phyloP scores from a whole-genome alignment of 169 alveolate genomes.

The Plasmodium gallinaceum region DNA sequence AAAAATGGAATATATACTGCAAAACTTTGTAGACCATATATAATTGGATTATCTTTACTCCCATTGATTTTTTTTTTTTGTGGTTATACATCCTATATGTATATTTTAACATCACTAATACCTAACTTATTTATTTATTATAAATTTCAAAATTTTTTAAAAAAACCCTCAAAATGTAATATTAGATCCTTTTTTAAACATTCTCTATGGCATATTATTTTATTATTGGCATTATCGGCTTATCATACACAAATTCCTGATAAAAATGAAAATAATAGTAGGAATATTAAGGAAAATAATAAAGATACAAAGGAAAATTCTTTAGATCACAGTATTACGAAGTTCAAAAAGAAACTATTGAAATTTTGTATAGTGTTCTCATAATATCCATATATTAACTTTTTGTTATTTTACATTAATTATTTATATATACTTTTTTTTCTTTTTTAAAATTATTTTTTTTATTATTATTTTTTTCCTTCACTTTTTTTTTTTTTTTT shows the following conservation, averaged over 20 bases:
- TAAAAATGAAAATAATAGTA: neutral
- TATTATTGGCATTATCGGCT: slow-evolving; percentile 79
- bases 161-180: slow-evolving; percentile 16
- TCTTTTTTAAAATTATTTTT: neutral
- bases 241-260: slow-evolving; percentile 78
- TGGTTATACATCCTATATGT: slow-evolving; percentile 79
- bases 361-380: slow-evolving; percentile 74
- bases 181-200: slow-evolving; percentile 56
- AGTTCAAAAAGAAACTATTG: slow-evolving; percentile 52
- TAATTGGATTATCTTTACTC: slow-evolving; percentile 74
- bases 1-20: slow-evolving; percentile 85
- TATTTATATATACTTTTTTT: neutral
- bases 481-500: neutral
- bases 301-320: neutral
- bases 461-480: neutral
- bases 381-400: neutral
- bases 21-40: slow-evolving; percentile 79
- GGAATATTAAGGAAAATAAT: neutral
- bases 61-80: slow-evolving; percentile 81
- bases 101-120: slow-evolving; percentile 75
- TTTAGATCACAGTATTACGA: slow-evolving; percentile 48
- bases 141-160: slow-evolving; percentile 37
- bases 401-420: neutral
- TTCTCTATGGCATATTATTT: slow-evolving; percentile 82
- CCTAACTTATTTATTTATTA: slow-evolving; percentile 77